Evolutionary conservation across 2,329 filamentous ascomycete genomes (phyloP).

Genomic region (Eurotiales sp.): DNA sequence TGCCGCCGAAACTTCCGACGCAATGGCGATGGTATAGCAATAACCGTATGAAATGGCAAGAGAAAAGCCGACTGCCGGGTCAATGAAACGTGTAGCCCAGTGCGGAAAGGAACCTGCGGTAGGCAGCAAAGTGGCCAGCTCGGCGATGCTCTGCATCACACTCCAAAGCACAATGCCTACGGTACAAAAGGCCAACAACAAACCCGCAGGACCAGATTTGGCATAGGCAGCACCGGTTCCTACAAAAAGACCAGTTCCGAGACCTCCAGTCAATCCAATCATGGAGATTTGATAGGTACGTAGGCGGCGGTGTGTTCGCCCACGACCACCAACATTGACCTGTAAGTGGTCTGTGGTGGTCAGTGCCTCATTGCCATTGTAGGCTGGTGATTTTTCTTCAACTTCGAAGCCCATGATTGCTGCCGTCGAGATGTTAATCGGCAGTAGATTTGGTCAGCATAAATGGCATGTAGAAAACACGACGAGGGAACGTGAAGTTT

Average conservation of each 20-base stretch:
- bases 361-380: neutral
- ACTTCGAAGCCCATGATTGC: conserved; percentile 2
- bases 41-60: conserved; percentile 75
- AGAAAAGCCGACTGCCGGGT: conserved; percentile 87
- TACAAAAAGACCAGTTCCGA: conserved; percentile 55
- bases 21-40: conserved; percentile 75
- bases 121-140: conserved; percentile 85
- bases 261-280: conserved; percentile 58
- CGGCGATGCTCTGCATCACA: conserved; percentile 84
- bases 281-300: conserved; percentile 24
- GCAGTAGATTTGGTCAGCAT: neutral
- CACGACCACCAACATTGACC: conserved; percentile 32
- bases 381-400: conserved; percentile 5
- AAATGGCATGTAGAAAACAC: neutral
- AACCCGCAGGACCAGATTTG: conserved; percentile 50
- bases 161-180: conserved; percentile 81
- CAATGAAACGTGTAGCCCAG: conserved; percentile 84
- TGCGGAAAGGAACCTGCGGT: conserved; percentile 87
- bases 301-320: conserved; percentile 30
- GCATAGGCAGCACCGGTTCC: conserved; percentile 51
- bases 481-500: neutral
- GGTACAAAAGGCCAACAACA: conserved; percentile 51
- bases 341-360: conserved; percentile 24
- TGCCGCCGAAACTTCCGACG: conserved; percentile 75
- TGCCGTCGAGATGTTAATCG: neutral